Percentiles rank a stretch among this genome's conserved stretches.
Conservation (phyloP, 495 filamentous ascomycete species). For the Amphirosellinia nigrospora region DNA sequence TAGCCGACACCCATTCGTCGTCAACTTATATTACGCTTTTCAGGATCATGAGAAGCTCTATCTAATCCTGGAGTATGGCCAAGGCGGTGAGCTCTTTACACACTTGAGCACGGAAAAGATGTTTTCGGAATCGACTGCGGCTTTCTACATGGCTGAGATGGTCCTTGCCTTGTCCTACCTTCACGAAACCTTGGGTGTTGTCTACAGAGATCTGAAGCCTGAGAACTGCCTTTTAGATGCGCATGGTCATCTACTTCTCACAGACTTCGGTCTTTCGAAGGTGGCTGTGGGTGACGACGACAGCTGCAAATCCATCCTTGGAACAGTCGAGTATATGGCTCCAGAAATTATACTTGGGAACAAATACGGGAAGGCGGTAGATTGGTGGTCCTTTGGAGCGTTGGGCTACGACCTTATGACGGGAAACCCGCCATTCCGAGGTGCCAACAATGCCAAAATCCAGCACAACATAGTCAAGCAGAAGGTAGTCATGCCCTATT, state of each 20-base stretch:
- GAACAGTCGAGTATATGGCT: constrained; percentile 98
- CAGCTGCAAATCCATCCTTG: constrained; percentile 83
- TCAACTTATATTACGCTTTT: constrained; percentile 97
- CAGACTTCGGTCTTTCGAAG: constrained; percentile 96
- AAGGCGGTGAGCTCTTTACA: constrained; percentile 92
- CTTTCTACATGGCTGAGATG: constrained; percentile 99
- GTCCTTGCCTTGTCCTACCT: constrained; percentile 91
- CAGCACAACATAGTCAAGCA: constrained; percentile 91
- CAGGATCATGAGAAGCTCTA: constrained; percentile 98
- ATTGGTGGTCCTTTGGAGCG: constrained; percentile 98
- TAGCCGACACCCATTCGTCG: constrained; percentile 94
- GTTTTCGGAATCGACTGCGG: constrained; percentile 84
- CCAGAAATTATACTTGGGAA: constrained; percentile 88
- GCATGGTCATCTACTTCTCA: constrained; percentile 90
- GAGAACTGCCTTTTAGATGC: constrained; percentile 96
- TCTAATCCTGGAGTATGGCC: constrained; percentile 96
- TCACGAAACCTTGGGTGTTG: constrained; percentile 87
- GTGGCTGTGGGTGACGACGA: constrained; percentile 83
- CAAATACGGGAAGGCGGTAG: constrained; percentile 89
- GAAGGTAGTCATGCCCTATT: constrained; percentile 87
- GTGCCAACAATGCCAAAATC: constrained; percentile 88
- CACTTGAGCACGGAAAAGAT: constrained; percentile 89
- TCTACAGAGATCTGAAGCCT: constrained; percentile 96
- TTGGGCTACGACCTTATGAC: constrained; percentile 91
- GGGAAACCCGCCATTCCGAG: constrained; percentile 86